Conservation (phyloP, 2,329 filamentous ascomycete genomes). For the Coleophoma eucalyptorum region DNA sequence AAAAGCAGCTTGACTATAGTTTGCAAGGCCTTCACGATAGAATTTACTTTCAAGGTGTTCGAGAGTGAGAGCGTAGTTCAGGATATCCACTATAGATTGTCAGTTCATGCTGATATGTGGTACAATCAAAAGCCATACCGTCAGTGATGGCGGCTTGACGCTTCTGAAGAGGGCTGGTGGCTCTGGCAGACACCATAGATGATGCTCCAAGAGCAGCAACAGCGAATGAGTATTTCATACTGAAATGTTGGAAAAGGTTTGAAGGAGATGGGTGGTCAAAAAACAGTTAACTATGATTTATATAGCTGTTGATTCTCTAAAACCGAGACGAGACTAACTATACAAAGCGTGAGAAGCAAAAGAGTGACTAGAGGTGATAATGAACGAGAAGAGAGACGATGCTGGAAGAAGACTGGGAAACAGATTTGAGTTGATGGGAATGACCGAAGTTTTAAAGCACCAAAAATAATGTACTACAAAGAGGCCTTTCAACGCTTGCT, state of each 20-base stretch:
- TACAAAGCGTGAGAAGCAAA: neutral
- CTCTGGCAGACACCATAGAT: conserved; percentile 9
- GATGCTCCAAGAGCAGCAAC: conserved; percentile 13
- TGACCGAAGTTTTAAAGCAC: neutral
- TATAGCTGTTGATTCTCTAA: too few relatives aligned
- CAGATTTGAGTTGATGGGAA: neutral
- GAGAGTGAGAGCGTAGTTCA: conserved; percentile 45
- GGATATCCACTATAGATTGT: conserved; percentile 24
- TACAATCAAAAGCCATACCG: neutral
- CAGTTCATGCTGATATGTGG: neutral
- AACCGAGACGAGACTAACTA: neutral
- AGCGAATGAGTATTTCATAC: conserved; percentile 16
- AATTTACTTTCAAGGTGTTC: conserved; percentile 59
- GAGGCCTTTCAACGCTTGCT: too few relatives aligned
- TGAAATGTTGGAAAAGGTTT: conserved; percentile 2
- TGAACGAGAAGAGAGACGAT: neutral
- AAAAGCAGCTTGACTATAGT: conserved; percentile 51
- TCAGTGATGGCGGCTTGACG: conserved; percentile 11
- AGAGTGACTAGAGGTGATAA: neutral
- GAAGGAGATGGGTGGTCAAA: conserved; percentile 2
- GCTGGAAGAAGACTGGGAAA: neutral
- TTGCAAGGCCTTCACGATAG: conserved; percentile 54
- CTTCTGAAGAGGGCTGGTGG: conserved; percentile 5
- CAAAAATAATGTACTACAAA: too few relatives aligned
- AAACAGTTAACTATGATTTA: too few relatives aligned